Evolutionary conservation across 2,329 filamentous ascomycete genomes (phyloP).

Genomic region (Ascochyta clinopodiicola): DNA sequence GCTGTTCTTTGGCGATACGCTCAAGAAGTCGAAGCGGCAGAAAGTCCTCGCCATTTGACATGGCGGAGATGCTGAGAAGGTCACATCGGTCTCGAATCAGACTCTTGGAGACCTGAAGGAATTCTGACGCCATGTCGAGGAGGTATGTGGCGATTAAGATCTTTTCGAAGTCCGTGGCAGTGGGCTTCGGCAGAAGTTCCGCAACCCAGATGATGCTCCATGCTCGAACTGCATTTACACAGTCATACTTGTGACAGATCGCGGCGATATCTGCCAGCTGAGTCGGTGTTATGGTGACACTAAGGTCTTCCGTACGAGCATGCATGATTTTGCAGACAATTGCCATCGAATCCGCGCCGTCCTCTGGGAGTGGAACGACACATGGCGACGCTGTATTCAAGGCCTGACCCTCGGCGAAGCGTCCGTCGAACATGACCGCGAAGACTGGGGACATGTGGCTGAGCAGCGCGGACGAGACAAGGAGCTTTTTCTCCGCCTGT

Average conservation of each 20-base stretch:
- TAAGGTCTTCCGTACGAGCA: neutral
- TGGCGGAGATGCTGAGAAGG: neutral
- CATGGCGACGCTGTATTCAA: neutral
- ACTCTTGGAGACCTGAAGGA: neutral
- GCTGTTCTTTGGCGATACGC: neutral
- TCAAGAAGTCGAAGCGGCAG: neutral
- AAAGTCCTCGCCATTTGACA: neutral
- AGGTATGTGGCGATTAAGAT: neutral
- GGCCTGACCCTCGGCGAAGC: neutral
- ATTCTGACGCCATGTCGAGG: neutral
- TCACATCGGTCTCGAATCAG: neutral
- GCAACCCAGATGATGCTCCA: conserved; percentile 20
- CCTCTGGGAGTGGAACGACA: neutral
- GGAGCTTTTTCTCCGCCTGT: neutral
- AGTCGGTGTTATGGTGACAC: neutral
- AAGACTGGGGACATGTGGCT: neutral
- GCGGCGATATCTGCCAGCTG: conserved; percentile 12
- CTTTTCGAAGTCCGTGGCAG: neutral
- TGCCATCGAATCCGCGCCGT: neutral
- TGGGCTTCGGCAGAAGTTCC: neutral
- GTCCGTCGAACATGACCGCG: conserved; percentile 1
- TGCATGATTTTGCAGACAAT: neutral
- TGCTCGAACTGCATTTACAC: conserved; percentile 17
- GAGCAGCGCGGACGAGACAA: neutral
- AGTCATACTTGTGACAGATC: conserved; percentile 36